These are phyloP conservation scores for Chrysopogon serrulatus DNA, from an alignment of 176 grass and related monocot species.

Conservation along the genomic window DNA sequence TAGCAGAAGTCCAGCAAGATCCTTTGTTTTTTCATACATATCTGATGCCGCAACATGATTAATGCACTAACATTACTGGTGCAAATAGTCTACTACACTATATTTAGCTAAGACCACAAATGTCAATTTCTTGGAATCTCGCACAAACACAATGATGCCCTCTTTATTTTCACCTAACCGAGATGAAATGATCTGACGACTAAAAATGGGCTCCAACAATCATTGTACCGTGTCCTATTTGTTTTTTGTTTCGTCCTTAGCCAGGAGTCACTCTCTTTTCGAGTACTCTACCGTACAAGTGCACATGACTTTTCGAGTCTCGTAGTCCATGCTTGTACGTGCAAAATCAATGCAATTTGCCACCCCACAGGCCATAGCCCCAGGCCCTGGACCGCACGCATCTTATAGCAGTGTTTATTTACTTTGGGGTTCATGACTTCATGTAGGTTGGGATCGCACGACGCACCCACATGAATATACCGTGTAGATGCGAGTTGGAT, in stretches of 20 bases:
- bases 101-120: not conserved
- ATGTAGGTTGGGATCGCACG: too few relatives aligned
- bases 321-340: not conserved
- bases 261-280: not conserved
- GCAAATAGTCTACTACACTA: not conserved
- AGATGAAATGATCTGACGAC: not conserved
- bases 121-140: not conserved
- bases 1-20: not conserved
- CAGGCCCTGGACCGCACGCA: not conserved
- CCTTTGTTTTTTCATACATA: not conserved
- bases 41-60: not conserved
- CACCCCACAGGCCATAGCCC: not conserved
- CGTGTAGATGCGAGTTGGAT: too few relatives aligned
- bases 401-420: not conserved
- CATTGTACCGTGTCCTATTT: not conserved
- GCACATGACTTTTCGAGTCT: not conserved
- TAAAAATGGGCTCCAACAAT: not conserved
- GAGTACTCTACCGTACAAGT: not conserved
- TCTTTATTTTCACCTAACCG: not conserved
- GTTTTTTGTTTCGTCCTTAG: not conserved
- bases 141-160: not conserved
- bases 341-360: not conserved
- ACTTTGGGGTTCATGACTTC: too few relatives aligned
- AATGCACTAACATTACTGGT: not conserved
- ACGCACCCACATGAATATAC: too few relatives aligned